Percentiles rank a stretch among this genome's conserved stretches.
Conservation (phyloP, 192 early-diverging fungal genomes). For the Dissophora globulifera region DNA sequence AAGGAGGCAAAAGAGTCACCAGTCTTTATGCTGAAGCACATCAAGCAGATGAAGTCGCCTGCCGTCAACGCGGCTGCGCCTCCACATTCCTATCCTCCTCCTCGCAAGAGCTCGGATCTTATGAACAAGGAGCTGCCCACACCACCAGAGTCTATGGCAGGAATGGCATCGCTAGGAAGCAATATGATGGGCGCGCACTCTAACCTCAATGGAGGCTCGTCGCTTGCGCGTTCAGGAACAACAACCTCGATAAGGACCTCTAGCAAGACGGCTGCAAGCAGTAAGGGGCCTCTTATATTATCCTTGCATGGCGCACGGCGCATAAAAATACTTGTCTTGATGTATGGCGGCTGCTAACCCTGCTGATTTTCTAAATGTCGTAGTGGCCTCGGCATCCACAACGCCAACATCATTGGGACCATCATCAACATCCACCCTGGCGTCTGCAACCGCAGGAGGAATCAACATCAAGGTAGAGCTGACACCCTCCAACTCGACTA, state of each 20-base stretch:
- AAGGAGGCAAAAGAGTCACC: conserved; percentile 77
- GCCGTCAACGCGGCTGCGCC: conserved; percentile 39
- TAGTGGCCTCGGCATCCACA: neutral
- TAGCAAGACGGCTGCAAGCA: conserved; percentile 9
- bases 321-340: too few relatives aligned
- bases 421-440: conserved; percentile 9
- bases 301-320: too few relatives aligned
- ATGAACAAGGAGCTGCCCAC: conserved; percentile 46
- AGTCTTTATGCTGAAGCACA: conserved; percentile 79
- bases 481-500: conserved; percentile 1
- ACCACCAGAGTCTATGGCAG: conserved; percentile 35
- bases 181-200: neutral
- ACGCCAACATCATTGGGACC: conserved; percentile 8
- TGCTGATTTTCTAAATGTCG: neutral
- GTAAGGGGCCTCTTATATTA: too few relatives aligned
- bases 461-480: neutral
- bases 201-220: conserved; percentile 11
- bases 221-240: conserved; percentile 34
- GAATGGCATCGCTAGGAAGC: too few relatives aligned
- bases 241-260: conserved; percentile 36
- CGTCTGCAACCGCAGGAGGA: neutral
- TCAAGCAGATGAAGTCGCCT: conserved; percentile 58
- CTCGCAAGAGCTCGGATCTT: conserved; percentile 42
- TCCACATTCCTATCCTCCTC: conserved; percentile 32
- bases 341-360: too few relatives aligned